Conservation (phyloP, 208 protist species). For the Trypanosoma avium region DNA sequence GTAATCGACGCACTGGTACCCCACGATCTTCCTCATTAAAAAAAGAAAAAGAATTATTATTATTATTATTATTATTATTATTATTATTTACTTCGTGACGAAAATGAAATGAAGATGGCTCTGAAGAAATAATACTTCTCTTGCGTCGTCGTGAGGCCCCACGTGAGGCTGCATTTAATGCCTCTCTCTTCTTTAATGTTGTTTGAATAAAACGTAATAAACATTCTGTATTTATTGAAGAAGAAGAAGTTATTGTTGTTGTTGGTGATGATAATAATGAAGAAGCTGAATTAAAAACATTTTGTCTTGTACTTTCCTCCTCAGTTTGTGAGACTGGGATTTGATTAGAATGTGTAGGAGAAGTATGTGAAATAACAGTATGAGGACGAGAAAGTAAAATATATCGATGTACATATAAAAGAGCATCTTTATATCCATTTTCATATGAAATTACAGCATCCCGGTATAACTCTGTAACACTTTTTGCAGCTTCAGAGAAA, state of each 20-base stretch:
- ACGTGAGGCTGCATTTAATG: constrained; percentile 36
- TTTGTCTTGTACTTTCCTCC: too few relatives aligned
- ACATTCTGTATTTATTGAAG: constrained; percentile 17
- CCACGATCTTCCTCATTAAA: background rate
- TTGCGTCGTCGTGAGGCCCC: constrained; percentile 3
- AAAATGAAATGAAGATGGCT: background rate
- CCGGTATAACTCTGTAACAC: constrained; percentile 51
- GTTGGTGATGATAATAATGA: background rate
- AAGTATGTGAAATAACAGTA: background rate
- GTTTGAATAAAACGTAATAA: constrained; percentile 41
- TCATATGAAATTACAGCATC: constrained; percentile 53
- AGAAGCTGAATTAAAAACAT: too few relatives aligned
- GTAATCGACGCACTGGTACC: background rate
- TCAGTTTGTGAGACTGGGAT: too few relatives aligned
- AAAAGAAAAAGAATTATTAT: too few relatives aligned
- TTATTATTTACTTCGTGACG: background rate
- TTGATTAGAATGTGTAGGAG: background rate
- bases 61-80: background rate
- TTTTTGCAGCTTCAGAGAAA: constrained; percentile 45
- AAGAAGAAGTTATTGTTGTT: background rate
- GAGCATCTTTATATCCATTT: constrained; percentile 51
- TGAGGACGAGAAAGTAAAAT: constrained; percentile 23
- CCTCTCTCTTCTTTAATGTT: constrained; percentile 23
- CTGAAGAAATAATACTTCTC: background rate
- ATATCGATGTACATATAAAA: constrained; percentile 48